A percentile compares a stretch with the other conserved stretches of the same genome.
These are phyloP conservation scores for Steccherinum ochraceum DNA, from an alignment of 768 basidiomycete species.

Conservation along the genomic window DNA sequence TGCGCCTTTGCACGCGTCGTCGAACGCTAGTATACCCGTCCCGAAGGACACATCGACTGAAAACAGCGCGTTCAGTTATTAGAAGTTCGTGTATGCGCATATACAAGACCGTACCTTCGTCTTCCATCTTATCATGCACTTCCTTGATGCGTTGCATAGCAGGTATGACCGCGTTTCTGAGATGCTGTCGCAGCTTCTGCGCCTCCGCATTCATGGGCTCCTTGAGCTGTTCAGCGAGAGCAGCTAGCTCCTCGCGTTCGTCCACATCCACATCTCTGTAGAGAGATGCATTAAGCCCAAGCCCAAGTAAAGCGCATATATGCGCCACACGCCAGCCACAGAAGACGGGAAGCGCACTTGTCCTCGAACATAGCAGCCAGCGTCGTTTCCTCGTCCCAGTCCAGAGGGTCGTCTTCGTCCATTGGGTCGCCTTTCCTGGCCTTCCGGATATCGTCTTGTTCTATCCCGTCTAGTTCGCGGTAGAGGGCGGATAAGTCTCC, in stretches of 20 bases:
- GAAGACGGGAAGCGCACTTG: constrained; percentile 12
- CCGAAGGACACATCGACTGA: constrained; percentile 23
- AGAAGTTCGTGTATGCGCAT: constrained; percentile 1
- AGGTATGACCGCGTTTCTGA: constrained; percentile 29
- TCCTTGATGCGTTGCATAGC: constrained; percentile 27
- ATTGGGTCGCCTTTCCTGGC: neutral
- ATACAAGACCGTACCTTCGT: constrained; percentile 19
- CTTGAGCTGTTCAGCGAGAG: constrained; percentile 19
- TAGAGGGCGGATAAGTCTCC: neutral
- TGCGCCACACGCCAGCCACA: neutral
- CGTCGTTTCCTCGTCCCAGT: constrained; percentile 27
- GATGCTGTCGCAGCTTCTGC: constrained; percentile 21
- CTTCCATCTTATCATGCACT: constrained; percentile 29
- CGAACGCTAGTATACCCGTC: constrained; percentile 44
- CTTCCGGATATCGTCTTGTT: neutral
- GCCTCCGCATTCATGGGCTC: constrained; percentile 22
- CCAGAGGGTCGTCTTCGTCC: constrained; percentile 13
- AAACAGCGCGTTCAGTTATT: neutral
- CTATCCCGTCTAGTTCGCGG: neutral
- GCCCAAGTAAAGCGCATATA: constrained; percentile 9
- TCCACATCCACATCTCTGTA: constrained; percentile 13
- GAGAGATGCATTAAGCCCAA: too few relatives aligned
- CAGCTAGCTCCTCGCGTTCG: constrained; percentile 18
- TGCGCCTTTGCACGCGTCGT: constrained; percentile 46
- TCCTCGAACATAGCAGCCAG: constrained; percentile 25